Conservation (phyloP, 805 yeast genomes). For the Teunomyces tritomae region DNA sequence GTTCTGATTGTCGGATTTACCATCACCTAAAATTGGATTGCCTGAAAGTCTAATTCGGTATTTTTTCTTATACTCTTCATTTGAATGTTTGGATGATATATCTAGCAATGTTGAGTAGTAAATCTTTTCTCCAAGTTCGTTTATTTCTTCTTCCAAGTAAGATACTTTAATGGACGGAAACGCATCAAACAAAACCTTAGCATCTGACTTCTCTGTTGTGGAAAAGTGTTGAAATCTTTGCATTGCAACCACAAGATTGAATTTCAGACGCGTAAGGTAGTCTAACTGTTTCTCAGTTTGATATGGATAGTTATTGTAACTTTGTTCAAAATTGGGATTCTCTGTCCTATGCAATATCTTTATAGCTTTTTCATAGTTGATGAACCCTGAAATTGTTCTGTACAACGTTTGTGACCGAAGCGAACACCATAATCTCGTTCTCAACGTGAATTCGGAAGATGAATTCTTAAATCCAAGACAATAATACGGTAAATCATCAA, state of each 20-base stretch:
- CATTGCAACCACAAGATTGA: slow-evolving; percentile 80
- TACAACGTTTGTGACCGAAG: slow-evolving; percentile 79
- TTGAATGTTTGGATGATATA: slow-evolving; percentile 46
- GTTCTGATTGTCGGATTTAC: slow-evolving; percentile 94
- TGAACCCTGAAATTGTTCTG: slow-evolving; percentile 80
- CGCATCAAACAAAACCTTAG: slow-evolving; percentile 62
- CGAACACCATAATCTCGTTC: slow-evolving; percentile 89
- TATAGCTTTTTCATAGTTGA: slow-evolving; percentile 73
- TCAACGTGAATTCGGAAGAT: slow-evolving; percentile 56
- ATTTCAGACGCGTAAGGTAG: slow-evolving; percentile 69
- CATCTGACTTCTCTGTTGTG: slow-evolving; percentile 63
- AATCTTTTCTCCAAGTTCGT: slow-evolving; percentile 40
- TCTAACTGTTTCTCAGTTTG: slow-evolving; percentile 22
- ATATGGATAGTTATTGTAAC: not conserved
- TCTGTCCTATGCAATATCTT: slow-evolving; percentile 68
- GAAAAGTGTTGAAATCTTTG: slow-evolving; percentile 72
- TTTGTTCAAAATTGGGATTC: slow-evolving; percentile 33
- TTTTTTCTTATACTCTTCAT: slow-evolving; percentile 40
- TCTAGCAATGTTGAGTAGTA: slow-evolving; percentile 62
- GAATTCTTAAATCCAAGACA: slow-evolving; percentile 72
- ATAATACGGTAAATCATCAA: slow-evolving; percentile 66
- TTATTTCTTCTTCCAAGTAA: slow-evolving; percentile 48
- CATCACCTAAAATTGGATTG: slow-evolving; percentile 94
- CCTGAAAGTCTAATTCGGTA: slow-evolving; percentile 78
- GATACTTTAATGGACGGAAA: slow-evolving; percentile 67